A percentile compares a stretch with the other conserved stretches of the same genome.
Evolutionary conservation across 805 yeast species (phyloP).

Genomic region (Starmerella geochares): DNA sequence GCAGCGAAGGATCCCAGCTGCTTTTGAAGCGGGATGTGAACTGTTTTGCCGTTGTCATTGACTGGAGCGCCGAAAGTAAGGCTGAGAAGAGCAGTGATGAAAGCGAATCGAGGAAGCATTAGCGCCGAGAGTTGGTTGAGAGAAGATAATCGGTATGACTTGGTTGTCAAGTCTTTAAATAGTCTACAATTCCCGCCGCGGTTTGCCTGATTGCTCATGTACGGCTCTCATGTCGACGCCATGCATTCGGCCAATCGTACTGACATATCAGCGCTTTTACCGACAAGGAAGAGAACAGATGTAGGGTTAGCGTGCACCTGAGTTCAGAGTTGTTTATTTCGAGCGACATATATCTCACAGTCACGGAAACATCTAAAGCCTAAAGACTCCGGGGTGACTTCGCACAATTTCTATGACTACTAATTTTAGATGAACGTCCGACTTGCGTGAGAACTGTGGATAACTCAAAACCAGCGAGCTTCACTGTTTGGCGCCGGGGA

Average conservation of each 20-base stretch:
- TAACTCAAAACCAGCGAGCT: no score
- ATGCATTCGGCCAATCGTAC: background rate
- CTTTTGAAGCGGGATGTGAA: slow-evolving; percentile 2
- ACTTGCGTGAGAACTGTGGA: no score
- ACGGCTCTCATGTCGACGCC: background rate
- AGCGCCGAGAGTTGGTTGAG: background rate
- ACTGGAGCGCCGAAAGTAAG: slow-evolving; percentile 2
- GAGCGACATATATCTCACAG: no score
- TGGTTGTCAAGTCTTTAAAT: background rate
- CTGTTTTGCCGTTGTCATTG: background rate
- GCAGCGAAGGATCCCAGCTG: background rate
- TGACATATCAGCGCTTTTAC: background rate
- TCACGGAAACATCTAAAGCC: no score
- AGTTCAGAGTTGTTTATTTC: no score
- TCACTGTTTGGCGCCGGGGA: background rate
- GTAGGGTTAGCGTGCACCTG: background rate
- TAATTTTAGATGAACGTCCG: no score
- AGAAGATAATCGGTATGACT: background rate
- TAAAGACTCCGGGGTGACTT: no score
- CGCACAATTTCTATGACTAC: no score
- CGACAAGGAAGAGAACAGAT: background rate
- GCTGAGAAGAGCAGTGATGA: background rate
- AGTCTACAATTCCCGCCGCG: background rate
- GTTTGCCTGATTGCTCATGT: background rate
- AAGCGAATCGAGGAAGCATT: background rate